Base-by-base conservation (phyloP, 495 filamentous ascomycete species). In the Mytilinidion resinicola region DNA sequence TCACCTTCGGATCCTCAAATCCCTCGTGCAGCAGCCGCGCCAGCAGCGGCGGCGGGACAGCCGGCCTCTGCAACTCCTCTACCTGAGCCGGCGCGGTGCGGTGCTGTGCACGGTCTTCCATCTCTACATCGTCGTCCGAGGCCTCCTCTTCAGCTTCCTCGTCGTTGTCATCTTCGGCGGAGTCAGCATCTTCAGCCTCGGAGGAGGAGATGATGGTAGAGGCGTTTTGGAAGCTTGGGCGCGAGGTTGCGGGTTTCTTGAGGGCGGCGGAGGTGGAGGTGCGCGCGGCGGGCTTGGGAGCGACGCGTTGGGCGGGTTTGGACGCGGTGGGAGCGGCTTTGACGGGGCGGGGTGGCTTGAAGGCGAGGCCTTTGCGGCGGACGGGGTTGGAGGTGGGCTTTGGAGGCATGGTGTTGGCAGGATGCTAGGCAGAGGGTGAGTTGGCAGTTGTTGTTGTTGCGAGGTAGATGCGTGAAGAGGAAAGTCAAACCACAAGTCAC, bases 21-120 rank as follows among this genome's bases (percentile, higher is more conserved):
- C 85, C 83, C 56, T 91, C 81, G 66, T 95, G 85, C 34, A 97
- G 73, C 1, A 97, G 68, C 44, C 78, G 77, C 4, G 85, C 86
- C 12, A 98, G 72, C 19, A 98, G 76, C 47, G 86, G 84, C 1
- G 80, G 75, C 8, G 90, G 90, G 15, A 98, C 87, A 1, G 77
- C 75, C 1, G 80, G 78, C 3, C 34, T 30, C n/a, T 20, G 33
- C 20, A 47, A 19, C 35, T 54, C 38, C 12, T 43, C 15, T 46
- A 34, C 52, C 51, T 59, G 19, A 25, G 46, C 21, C 5, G 38
- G 48, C 4, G 51, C 57, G 20, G 47, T 4, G 37, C 15, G 17
- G 38, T 53, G 30, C 52, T 37, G 8, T 20, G 30, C 17, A 25
- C 90, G 89, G 60, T 88, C 88, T 51, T 90, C 91, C 73, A 95